These are phyloP conservation scores for Petunia secreta DNA, from an alignment of 257 asterid genomes.

Conservation along the genomic window DNA sequence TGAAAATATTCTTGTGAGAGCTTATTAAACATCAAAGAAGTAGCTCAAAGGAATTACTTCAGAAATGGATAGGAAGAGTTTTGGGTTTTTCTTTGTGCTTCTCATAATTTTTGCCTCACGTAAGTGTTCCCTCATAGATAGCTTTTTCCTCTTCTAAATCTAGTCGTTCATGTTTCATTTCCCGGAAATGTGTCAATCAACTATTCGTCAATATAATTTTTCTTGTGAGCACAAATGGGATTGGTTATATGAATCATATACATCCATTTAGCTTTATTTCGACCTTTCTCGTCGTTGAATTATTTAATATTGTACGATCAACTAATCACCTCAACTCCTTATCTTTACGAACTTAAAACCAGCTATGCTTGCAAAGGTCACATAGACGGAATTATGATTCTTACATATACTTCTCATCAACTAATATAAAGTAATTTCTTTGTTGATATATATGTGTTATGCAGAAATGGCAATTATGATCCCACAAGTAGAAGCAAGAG, in stretches of 20 bases:
- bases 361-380: too few species aligned
- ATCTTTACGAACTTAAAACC: too few species aligned
- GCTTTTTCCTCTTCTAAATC: neutral
- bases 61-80: neutral
- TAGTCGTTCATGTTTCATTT: neutral
- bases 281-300: too few species aligned
- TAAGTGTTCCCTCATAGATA: neutral
- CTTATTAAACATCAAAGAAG: neutral
- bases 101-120: neutral
- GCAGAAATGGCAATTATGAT: slow-evolving; percentile 33
- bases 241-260: too few species aligned
- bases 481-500: slow-evolving; percentile 47
- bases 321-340: too few species aligned
- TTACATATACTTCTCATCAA: neutral
- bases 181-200: too few species aligned
- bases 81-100: neutral
- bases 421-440: too few species aligned
- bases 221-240: too few species aligned
- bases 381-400: neutral
- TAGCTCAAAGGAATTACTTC: neutral
- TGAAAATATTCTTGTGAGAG: neutral
- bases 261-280: too few species aligned
- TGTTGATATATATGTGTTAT: neutral
- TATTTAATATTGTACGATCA: too few species aligned
- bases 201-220: too few species aligned